Conservation (phyloP, 2,329 filamentous ascomycete genomes). For the Microcyclosporella mali region DNA sequence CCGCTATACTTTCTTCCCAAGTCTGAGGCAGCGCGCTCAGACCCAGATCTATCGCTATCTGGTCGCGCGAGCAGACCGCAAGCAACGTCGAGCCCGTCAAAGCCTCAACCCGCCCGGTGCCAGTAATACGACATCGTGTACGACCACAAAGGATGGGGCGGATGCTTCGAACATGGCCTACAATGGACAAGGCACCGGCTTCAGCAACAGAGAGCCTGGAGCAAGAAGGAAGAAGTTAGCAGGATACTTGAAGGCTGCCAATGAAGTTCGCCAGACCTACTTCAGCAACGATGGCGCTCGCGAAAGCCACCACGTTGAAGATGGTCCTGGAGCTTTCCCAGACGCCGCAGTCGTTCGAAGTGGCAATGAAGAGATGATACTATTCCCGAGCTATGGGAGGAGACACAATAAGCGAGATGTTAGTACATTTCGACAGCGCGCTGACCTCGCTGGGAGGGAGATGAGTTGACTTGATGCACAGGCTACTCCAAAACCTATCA, state of each 20-base stretch:
- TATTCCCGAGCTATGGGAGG: conserved; percentile 92
- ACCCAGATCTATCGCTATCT: conserved; percentile 60
- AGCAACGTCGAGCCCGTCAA: conserved; percentile 13
- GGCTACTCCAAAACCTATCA: conserved; percentile 11
- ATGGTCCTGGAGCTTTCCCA: conserved; percentile 61
- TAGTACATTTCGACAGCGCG: conserved; percentile 23
- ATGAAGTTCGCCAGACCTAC: conserved; percentile 64
- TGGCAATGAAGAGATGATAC: conserved; percentile 83
- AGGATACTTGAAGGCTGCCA: conserved; percentile 64
- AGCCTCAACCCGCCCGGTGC: background rate
- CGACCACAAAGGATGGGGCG: conserved; percentile 28
- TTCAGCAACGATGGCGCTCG: conserved; percentile 32
- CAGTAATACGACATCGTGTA: background rate
- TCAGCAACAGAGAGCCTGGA: conserved; percentile 53
- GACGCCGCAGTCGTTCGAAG: conserved; percentile 73
- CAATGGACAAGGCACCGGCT: conserved; percentile 32
- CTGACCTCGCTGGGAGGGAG: no score
- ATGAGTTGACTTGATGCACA: background rate
- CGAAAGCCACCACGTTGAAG: conserved; percentile 18
- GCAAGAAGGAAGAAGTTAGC: conserved; percentile 72
- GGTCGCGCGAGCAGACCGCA: conserved; percentile 26
- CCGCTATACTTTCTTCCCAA: conserved; percentile 67
- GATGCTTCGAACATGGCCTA: conserved; percentile 32
- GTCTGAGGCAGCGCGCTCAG: conserved; percentile 64
- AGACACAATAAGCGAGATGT: conserved; percentile 52